Conservation (phyloP, 148 eudicot genomes). For the Silene conica region DNA sequence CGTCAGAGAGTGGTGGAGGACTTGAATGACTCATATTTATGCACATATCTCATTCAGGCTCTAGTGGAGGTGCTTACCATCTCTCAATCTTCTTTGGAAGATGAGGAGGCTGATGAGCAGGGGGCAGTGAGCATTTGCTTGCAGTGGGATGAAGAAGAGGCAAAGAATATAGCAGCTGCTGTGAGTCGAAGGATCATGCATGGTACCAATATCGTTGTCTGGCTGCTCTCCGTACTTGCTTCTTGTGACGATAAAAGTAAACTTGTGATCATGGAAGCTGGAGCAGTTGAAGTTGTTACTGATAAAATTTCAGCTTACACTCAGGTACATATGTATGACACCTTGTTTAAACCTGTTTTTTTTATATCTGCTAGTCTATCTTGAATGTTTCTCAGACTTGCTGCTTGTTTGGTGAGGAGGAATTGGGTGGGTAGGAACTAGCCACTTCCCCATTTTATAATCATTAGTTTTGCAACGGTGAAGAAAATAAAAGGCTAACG, state of each 20-base stretch:
- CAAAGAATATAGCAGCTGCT: slow-evolving; percentile 29
- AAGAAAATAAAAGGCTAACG: neutral
- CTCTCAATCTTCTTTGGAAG: slow-evolving; percentile 36
- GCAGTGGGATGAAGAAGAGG: slow-evolving; percentile 39
- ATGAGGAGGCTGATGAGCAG: slow-evolving; percentile 34
- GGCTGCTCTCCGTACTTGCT: slow-evolving; percentile 87
- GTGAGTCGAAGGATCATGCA: slow-evolving; percentile 42
- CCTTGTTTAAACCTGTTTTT: neutral
- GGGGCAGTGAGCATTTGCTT: slow-evolving; percentile 57
- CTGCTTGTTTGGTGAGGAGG: neutral
- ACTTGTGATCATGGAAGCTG: slow-evolving; percentile 78
- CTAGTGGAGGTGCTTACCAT: slow-evolving; percentile 74
- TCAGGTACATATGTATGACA: slow-evolving; percentile 41
- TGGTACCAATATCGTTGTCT: slow-evolving; percentile 66
- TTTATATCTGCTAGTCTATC: neutral
- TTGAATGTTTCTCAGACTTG: neutral
- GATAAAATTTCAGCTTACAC: slow-evolving; percentile 64
- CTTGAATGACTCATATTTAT: slow-evolving; percentile 47
- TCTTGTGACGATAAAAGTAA: slow-evolving; percentile 64
- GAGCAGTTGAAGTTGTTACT: slow-evolving; percentile 76
- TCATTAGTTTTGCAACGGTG: neutral
- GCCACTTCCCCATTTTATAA: neutral
- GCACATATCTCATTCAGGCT: slow-evolving; percentile 62
- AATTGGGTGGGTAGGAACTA: slow-evolving; percentile 1
- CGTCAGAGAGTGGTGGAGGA: slow-evolving; percentile 64